Base-by-base conservation (phyloP, 352 stramenopile species). In the Pythium phragmiticola region DNA sequence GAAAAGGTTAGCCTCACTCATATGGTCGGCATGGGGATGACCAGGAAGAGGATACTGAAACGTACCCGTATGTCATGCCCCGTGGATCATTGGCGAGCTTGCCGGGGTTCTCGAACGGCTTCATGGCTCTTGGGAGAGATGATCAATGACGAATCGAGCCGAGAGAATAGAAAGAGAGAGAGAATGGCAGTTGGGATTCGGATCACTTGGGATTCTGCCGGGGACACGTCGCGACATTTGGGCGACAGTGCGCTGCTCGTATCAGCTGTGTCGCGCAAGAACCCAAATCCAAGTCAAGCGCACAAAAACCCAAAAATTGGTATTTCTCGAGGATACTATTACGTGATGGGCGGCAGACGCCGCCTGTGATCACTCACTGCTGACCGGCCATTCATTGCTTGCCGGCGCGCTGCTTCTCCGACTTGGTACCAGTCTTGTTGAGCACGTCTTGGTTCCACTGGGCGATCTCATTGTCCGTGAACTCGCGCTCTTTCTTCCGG, bases 401-500 rank as follows among this genome's bases (percentile, higher is more conserved):
- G 46, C 16, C n/a, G 3, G 47, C 48, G 45, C 66, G 66, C 51
- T 73, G 26, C 39, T 60, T 66, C 60, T 74, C 65, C 11, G 68
- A 75, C 59, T 72, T 75, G 59, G 68, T 72, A 42, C 48, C 48
- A 9, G 58, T 74, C 62, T 79, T 78, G 58, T 64, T 65, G 36
- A 89, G 68, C 47, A 89, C 72, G 21, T 82, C 70, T 36, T 83
- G 65, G 61, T 89, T 89, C 80, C 80, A 89, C 60, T 78, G 48
- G 34, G 57, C 57, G 12, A 71, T 46, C 37, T 89, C 80, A 19
- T 60, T 52, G 16, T 59, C 60, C 16, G 76, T 75, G 63, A 89
- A 90, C 66, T 84, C 73, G 57, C 75, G 75, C 59, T 74, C 75
- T 60, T 80, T 78, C 78, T 79, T 79, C 46, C 70, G 56, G 58